Evolutionary conservation across 495 filamentous ascomycete species (phyloP).

Genomic region (Aspergillus carlsbadensis): DNA sequence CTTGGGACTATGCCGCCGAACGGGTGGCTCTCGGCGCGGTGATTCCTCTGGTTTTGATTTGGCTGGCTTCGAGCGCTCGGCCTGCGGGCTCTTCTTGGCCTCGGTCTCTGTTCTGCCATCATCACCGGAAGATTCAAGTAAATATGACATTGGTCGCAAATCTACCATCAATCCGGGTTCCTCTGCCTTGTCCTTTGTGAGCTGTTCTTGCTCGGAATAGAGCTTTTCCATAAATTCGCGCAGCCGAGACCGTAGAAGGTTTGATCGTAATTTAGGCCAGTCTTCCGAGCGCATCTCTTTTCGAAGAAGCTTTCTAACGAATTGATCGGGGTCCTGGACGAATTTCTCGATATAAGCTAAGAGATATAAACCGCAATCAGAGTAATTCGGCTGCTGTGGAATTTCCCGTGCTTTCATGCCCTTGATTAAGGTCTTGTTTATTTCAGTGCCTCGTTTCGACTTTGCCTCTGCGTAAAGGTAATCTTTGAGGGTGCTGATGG

Average conservation of each 20-base stretch:
- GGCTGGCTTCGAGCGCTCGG: neutral
- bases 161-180: constrained; percentile 29
- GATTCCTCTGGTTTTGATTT: neutral
- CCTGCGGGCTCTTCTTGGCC: neutral
- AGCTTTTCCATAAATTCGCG: constrained; percentile 52
- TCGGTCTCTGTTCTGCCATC: neutral
- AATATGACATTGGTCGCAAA: constrained; percentile 32
- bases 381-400: constrained; percentile 79
- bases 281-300: constrained; percentile 47
- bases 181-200: constrained; percentile 15
- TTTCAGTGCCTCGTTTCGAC: constrained; percentile 63
- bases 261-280: constrained; percentile 55
- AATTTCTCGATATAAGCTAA: constrained; percentile 83
- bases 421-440: constrained; percentile 48
- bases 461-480: constrained; percentile 74
- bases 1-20: neutral
- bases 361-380: constrained; percentile 86
- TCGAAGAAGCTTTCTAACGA: constrained; percentile 55
- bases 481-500: constrained; percentile 65
- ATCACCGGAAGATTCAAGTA: constrained; percentile 25
- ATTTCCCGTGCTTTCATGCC: constrained; percentile 69
- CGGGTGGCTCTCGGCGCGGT: neutral
- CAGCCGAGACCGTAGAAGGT: constrained; percentile 51
- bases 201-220: constrained; percentile 45
- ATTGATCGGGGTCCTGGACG: constrained; percentile 63